Conservation (phyloP, 2,329 filamentous ascomycete species). For the Furcasterigmium furcatum region DNA sequence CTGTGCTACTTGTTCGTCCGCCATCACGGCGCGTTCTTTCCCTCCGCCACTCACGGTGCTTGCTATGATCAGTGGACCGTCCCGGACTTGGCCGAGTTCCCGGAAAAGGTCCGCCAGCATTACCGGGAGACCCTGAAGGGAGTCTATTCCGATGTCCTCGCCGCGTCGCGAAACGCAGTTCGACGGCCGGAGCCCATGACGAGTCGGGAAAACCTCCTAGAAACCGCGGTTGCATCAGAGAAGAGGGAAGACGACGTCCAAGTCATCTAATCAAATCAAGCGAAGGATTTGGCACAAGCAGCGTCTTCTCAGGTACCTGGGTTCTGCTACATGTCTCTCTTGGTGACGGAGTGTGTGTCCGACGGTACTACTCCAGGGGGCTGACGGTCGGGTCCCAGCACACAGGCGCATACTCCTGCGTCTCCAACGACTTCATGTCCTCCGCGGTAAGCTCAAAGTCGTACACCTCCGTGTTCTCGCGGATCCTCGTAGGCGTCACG, state of each 20-base stretch:
- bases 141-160: constrained; percentile 7
- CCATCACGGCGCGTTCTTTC: constrained; percentile 12
- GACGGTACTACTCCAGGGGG: constrained; percentile 30
- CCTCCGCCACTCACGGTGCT: constrained; percentile 11
- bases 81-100: constrained; percentile 12
- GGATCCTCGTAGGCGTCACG: constrained; percentile 63
- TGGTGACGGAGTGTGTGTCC: background rate
- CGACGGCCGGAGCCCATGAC: constrained; percentile 14
- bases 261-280: too few relatives aligned
- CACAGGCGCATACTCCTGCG: constrained; percentile 49
- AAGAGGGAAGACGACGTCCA: too few relatives aligned
- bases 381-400: constrained; percentile 54
- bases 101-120: constrained; percentile 4
- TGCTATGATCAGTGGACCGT: constrained; percentile 14
- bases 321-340: background rate
- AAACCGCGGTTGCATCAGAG: too few relatives aligned
- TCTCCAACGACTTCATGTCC: constrained; percentile 47
- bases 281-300: too few relatives aligned
- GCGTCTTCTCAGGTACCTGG: too few relatives aligned
- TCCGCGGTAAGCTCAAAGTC: constrained; percentile 53
- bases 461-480: constrained; percentile 56
- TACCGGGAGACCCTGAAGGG: constrained; percentile 7
- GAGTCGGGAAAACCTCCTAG: constrained; percentile 11
- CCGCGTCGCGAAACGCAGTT: background rate
- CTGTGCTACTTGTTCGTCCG: constrained; percentile 13